Evolutionary conservation across 495 filamentous ascomycete genomes (phyloP).

Genomic region (Hyaloscypha hepaticicola): DNA sequence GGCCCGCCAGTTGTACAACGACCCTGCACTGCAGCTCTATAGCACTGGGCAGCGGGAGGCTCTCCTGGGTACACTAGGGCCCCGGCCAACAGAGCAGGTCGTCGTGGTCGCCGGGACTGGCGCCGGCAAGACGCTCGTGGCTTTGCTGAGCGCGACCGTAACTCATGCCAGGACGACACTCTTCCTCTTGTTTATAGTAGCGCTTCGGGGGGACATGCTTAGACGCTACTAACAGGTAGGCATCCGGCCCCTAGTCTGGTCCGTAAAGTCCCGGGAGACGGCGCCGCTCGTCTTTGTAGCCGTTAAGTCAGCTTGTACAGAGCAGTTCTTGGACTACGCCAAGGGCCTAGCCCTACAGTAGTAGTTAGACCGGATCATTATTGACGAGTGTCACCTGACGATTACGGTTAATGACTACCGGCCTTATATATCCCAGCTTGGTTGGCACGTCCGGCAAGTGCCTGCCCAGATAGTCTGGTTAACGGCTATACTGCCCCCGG

Average conservation of each 20-base stretch:
- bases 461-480: neutral
- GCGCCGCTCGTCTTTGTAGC: neutral
- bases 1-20: conserved; percentile 10
- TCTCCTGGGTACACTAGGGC: conserved; percentile 12
- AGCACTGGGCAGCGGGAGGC: conserved; percentile 7
- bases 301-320: neutral
- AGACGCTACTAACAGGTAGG: conserved; percentile 4
- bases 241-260: conserved; percentile 1
- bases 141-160: neutral
- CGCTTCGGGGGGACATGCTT: conserved; percentile 7
- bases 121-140: conserved; percentile 3
- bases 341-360: neutral
- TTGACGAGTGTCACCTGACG: neutral
- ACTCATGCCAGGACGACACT: neutral
- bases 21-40: conserved; percentile 1
- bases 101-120: conserved; percentile 9
- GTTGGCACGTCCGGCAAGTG: neutral
- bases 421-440: neutral
- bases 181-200: neutral
- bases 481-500: neutral
- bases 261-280: neutral
- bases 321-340: neutral
- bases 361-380: no score
- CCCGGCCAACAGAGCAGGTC: conserved; percentile 14
- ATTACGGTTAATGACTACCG: neutral